Evolutionary conservation across 202 grass and related monocot genomes (phyloP).

Genomic region (Panicum virgatum): DNA sequence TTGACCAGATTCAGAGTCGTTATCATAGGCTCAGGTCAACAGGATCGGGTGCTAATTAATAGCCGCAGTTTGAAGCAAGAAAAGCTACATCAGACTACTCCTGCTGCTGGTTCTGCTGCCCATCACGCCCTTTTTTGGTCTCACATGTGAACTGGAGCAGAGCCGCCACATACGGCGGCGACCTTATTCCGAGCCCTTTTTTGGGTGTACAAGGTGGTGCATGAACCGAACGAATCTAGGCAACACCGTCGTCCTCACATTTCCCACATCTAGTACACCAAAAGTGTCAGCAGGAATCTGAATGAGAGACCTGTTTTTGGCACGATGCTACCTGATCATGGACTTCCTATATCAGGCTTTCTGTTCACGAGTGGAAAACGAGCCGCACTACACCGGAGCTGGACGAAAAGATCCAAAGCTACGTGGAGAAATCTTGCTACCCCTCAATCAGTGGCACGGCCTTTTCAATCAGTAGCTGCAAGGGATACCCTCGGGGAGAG

Average conservation of each 20-base stretch:
- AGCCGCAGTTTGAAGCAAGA: background rate
- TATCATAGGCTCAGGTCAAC: background rate
- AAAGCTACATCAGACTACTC: background rate
- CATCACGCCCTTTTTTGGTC: background rate
- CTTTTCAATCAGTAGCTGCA: background rate
- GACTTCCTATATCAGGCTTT: background rate
- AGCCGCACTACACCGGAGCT: background rate
- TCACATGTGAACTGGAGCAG: conserved; percentile 22
- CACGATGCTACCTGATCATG: background rate
- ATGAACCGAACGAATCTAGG: background rate
- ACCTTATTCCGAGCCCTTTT: background rate
- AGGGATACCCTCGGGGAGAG: background rate
- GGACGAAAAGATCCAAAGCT: background rate
- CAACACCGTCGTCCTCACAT: background rate
- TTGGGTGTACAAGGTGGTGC: conserved; percentile 4
- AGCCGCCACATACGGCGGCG: background rate
- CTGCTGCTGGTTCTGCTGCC: background rate
- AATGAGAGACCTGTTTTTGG: background rate
- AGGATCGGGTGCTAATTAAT: background rate
- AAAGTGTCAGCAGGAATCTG: background rate
- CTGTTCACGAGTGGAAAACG: background rate
- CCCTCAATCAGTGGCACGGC: background rate
- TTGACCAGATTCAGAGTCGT: background rate
- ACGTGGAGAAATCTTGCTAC: background rate
- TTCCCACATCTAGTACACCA: conserved; percentile 23